Base-by-base conservation (phyloP, 192 early-diverging fungal species). In the Funneliformis geosporum region DNA sequence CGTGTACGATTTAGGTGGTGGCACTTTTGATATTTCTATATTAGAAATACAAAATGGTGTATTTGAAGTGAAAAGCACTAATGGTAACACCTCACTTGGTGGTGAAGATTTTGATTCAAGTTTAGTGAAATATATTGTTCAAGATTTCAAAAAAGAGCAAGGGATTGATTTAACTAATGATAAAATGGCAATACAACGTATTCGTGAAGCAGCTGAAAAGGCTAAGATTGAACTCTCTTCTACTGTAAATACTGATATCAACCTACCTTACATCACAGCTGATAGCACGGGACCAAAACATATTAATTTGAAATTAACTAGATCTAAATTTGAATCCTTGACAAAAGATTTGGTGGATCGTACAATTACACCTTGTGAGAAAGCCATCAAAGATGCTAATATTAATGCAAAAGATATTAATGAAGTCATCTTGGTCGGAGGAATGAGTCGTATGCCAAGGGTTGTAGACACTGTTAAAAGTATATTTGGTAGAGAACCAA, bases 161-260 rank as follows among this genome's bases (percentile, higher is more conserved):
- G 91, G 93, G 72, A 87, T 98, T 76, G 95, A 99, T 85, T 82
- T 98, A 59, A 82, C 87, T 66, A 89, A 85, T 66, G 96, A 99
- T 88, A 92, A 94, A 79, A 98, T 97, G 92, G 96, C 98, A 18
- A 92, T 97, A 75, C 97, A 98, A 87, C 95, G 97, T 86, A 94
- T 99, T 79, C 95, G 97, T 88, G 97, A 98, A 86, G 96, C 95
- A n/a, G 91, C 93, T 83, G 97, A 99, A 83, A 99, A 97, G 88
- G 97, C 96, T 80, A 99, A 99, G 91, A 97, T 97, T 80, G 98
- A 98, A 87, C 89, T 99, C 43, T 99, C 98, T 43, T 94, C 94
- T 81, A 95, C 96, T 64, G 84, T 95, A 27, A 93, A 78, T 87
- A 98, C 97, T 65, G 96, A 99, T 68, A 97, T 99, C 87, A 97